Evolutionary conservation across 768 basidiomycete species (phyloP).

Genomic region (Myochromella boudieri): DNA sequence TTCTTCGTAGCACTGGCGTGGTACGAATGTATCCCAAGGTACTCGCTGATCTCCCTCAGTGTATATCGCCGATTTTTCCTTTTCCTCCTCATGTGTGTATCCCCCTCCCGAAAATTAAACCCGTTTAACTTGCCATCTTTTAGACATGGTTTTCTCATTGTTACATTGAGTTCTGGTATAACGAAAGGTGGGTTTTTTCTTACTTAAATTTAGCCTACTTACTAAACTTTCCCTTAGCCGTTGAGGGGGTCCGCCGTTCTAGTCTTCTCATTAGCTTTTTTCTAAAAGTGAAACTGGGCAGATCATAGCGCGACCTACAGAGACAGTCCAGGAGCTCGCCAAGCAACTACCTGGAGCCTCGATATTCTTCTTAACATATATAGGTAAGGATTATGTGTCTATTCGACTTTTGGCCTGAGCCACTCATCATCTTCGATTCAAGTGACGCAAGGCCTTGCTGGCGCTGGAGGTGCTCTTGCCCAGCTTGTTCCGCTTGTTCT

Average conservation of each 20-base stretch:
- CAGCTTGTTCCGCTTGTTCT: slow-evolving; percentile 53
- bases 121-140: neutral
- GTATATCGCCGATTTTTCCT: slow-evolving; percentile 73
- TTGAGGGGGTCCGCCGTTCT: slow-evolving; percentile 32
- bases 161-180: slow-evolving; percentile 62
- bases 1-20: slow-evolving; percentile 49
- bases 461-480: slow-evolving; percentile 50
- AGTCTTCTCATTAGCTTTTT: neutral
- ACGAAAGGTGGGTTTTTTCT: slow-evolving; percentile 31
- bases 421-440: neutral
- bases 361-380: slow-evolving; percentile 66
- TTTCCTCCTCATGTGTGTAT: slow-evolving; percentile 53
- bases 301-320: slow-evolving; percentile 43
- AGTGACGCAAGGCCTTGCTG: slow-evolving; percentile 54
- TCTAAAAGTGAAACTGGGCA: slow-evolving; percentile 11
- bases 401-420: neutral
- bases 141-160: slow-evolving; percentile 72
- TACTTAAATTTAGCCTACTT: neutral
- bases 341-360: slow-evolving; percentile 53
- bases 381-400: slow-evolving; percentile 28
- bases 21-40: slow-evolving; percentile 70
- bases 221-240: slow-evolving; percentile 20
- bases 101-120: neutral
- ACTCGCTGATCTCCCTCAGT: slow-evolving; percentile 66
- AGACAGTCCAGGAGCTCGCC: slow-evolving; percentile 44